Conservation (phyloP, 139 green algal species). For the Desmodesmus armatus region DNA sequence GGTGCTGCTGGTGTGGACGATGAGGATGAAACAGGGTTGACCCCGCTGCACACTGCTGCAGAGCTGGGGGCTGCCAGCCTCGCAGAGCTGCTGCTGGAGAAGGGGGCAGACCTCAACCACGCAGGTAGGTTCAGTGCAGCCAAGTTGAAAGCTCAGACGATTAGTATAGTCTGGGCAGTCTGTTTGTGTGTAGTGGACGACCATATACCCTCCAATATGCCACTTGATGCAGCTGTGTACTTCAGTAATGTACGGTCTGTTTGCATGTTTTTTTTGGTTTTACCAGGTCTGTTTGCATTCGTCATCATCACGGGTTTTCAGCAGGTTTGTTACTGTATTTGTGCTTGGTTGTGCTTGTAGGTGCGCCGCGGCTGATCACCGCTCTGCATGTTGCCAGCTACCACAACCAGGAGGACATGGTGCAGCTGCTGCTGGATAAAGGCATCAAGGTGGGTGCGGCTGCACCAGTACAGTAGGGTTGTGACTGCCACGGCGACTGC, state of each 20-base stretch:
- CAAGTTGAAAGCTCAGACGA: too few relatives aligned
- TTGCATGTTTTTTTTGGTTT: background rate
- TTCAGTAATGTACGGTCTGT: background rate
- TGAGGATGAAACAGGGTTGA: constrained; percentile 42
- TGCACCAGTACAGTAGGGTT: too few relatives aligned
- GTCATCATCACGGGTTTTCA: background rate
- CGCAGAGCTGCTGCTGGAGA: constrained; percentile 28
- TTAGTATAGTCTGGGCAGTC: background rate
- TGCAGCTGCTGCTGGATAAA: constrained; percentile 40
- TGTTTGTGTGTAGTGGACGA: too few relatives aligned
- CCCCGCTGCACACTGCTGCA: constrained; percentile 40
- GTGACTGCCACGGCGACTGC: too few relatives aligned
- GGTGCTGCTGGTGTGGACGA: constrained; percentile 36
- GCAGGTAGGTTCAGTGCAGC: too few relatives aligned
- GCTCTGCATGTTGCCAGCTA: constrained; percentile 42
- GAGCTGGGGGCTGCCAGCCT: constrained; percentile 15
- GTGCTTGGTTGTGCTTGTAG: background rate
- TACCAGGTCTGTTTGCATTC: background rate
- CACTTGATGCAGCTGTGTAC: too few relatives aligned
- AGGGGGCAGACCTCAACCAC: constrained; percentile 32
- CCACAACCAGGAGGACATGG: constrained; percentile 44
- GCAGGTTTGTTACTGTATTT: background rate
- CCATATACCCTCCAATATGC: too few relatives aligned
- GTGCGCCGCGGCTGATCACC: constrained; percentile 27
- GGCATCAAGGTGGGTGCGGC: constrained; percentile 31